Evolutionary conservation across 2,329 filamentous ascomycete genomes (phyloP).

Genomic region (Xylogone sp.): DNA sequence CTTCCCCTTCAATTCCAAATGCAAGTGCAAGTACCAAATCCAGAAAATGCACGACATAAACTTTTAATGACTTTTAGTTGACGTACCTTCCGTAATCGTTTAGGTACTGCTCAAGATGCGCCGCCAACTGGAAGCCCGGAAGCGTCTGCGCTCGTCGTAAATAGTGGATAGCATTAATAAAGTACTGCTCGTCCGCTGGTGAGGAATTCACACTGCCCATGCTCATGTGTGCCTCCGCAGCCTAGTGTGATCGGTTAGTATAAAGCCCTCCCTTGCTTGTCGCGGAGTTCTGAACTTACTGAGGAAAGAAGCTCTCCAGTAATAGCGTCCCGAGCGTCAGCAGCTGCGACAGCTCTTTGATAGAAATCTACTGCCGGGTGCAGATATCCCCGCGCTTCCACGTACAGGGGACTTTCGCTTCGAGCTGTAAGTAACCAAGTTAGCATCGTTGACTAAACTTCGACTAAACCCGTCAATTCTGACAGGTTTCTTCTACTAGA

Average conservation of each 20-base stretch:
- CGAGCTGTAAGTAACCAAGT: constrained; percentile 2
- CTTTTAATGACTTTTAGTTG: constrained; percentile 5
- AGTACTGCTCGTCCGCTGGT: constrained; percentile 39
- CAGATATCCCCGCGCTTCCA: constrained; percentile 47
- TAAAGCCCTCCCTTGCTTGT: background rate
- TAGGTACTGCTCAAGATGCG: constrained; percentile 44
- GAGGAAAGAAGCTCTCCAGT: constrained; percentile 40
- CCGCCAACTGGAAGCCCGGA: constrained; percentile 36
- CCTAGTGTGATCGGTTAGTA: constrained; percentile 25
- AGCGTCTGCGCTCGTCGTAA: constrained; percentile 39
- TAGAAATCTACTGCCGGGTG: constrained; percentile 49
- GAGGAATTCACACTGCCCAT: constrained; percentile 45
- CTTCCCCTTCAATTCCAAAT: background rate
- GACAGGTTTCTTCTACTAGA: background rate
- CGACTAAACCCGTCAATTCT: background rate
- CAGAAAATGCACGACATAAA: background rate
- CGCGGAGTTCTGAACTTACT: constrained; percentile 29
- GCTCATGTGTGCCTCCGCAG: constrained; percentile 49
- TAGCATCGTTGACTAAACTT: background rate
- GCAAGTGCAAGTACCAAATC: background rate
- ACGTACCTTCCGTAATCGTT: constrained; percentile 39
- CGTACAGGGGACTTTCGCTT: constrained; percentile 37
- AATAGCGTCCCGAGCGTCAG: constrained; percentile 31
- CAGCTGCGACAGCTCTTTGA: constrained; percentile 39
- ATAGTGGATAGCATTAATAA: constrained; percentile 40